Evolutionary conservation across 345 rosid species (phyloP), one percentile per base, ranked within the genome.

Genomic region (Fremontodendron californicum): DNA sequence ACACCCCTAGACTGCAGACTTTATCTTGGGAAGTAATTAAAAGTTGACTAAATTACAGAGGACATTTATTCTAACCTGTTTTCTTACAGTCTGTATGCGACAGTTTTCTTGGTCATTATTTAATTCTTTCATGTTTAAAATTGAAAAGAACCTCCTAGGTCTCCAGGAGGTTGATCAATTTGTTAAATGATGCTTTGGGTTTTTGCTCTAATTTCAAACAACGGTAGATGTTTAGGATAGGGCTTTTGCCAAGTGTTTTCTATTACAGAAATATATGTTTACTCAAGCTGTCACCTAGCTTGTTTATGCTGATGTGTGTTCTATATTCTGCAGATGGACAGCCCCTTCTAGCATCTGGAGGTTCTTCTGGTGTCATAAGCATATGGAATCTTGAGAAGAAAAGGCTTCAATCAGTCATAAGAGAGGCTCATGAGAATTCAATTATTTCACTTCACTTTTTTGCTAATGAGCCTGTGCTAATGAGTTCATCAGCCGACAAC

Each of bases 401-500:
- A 83, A 89, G 92, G 87, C 97, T 93, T 40, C 94, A 93, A 77
- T 87, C 99, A 4, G 92, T 96, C 68, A 83, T 96, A 43, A 87
- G 90, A 78, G 98, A 96, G 81, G 99, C 99, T 79, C 98, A 96
- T 88, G 97, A 96, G 77, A 89, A 84, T 80, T 86, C 98, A 51
- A 78, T 96, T 73, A 79, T 88, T 80, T 89, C 97, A 51, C 83
- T 96, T 84, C 93, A 90, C 79, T 96, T 93, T 80, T 89, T 96
- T 29, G 98, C 98, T 27, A 92, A 92, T 83, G 98, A 96, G 80
- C 99, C 99, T 78, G 98, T 96, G 77, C 86, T 96, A 55, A 89
- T 96, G 94, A 96, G 99, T 78, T 84, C 98, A 65, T 90, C 98
- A 75, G 84, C 88, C n/a, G 99, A 96, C 82, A 96, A 96, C 88